Percentiles rank a stretch among this genome's conserved stretches.
Conservation (phyloP, 2,329 filamentous ascomycete genomes). For the Microdochium bolleyi region DNA sequence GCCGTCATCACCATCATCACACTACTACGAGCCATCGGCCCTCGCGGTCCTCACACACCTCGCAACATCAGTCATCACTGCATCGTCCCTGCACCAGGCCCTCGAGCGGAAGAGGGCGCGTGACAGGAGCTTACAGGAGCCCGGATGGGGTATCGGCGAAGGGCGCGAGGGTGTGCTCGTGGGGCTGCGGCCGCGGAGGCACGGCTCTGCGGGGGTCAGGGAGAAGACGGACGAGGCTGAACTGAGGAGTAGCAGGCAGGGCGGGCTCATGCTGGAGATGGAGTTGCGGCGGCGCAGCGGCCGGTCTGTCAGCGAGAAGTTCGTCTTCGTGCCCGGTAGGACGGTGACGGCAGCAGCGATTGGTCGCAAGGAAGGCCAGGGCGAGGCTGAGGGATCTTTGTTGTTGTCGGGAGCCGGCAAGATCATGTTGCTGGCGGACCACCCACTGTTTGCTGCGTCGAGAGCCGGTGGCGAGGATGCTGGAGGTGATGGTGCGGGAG, state of each 20-base stretch:
- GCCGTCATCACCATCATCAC: constrained; percentile 19
- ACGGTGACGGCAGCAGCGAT: neutral
- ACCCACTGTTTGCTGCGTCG: constrained; percentile 53
- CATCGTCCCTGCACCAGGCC: constrained; percentile 67
- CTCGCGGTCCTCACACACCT: constrained; percentile 72
- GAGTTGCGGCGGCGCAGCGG: constrained; percentile 82
- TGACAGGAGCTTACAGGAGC: constrained; percentile 66
- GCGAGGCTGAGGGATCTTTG: constrained; percentile 7
- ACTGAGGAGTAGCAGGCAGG: neutral
- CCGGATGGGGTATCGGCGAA: constrained; percentile 71
- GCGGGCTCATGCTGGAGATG: constrained; percentile 69
- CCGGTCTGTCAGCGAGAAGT: constrained; percentile 63
- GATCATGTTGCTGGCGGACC: constrained; percentile 63
- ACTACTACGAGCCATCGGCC: constrained; percentile 58
- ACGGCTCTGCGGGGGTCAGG: constrained; percentile 17
- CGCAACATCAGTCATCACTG: constrained; percentile 75
- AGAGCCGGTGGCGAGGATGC: constrained; percentile 20
- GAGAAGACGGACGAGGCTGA: neutral
- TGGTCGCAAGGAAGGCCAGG: constrained; percentile 11
- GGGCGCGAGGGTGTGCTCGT: constrained; percentile 71
- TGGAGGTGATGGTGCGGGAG: constrained; percentile 28
- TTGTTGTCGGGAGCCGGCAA: constrained; percentile 15
- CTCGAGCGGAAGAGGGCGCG: constrained; percentile 67
- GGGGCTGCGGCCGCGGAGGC: constrained; percentile 47
- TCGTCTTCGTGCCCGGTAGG: constrained; percentile 35